Base-by-base conservation (phyloP, 139 green algal genomes). In the Ettlia oleoabundans region DNA sequence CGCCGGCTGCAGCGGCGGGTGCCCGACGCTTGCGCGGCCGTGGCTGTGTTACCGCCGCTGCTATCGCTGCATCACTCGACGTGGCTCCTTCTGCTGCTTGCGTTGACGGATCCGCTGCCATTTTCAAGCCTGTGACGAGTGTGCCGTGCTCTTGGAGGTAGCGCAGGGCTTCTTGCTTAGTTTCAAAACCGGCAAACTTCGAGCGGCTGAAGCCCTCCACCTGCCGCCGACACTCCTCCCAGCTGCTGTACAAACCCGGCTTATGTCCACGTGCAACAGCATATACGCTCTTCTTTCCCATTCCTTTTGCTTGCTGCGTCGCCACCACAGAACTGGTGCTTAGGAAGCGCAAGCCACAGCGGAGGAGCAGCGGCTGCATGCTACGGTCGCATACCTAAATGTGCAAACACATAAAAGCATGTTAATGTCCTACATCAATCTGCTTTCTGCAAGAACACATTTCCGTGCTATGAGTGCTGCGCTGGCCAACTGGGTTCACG, bases 211-310 rank as follows among this genome's bases (percentile, higher is more conserved):
- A 89, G n/a, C 77, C 71, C 0, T 84, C 22, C 22, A 88, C 81
- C 47, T 89, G 78, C 0, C 8, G 1, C 37, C 53, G 33, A 52
- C 76, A 85, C 32, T 88, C 63, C 10, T 70, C 61, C 86, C 86
- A 90, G 65, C 22, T 82, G 9, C 22, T 6, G 61, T 82, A 92
- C 4, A 92, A 35, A 1, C 89, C 89, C 15, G 80, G 37, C 2
- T 32, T 6, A 1, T 84, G 70, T 21, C 89, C 89, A 15, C 38
- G 24, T 3, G 53, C 75, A n/a, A 92, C 67, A 6, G 67, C 67
- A 32, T 75, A 75, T 19, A 61, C 40, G 24, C 9, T 52, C 40
- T 75, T 75, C 40, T 53, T 75, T 4, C 15, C 67, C 67, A 75
- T 75, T 69, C 18, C 13, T 13, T 24, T 15, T 9, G 55, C 55